Evolutionary conservation across 208 protist species (phyloP), one percentile per base, ranked within the genome.

Genomic region (Trypanosoma conorhini): DNA sequence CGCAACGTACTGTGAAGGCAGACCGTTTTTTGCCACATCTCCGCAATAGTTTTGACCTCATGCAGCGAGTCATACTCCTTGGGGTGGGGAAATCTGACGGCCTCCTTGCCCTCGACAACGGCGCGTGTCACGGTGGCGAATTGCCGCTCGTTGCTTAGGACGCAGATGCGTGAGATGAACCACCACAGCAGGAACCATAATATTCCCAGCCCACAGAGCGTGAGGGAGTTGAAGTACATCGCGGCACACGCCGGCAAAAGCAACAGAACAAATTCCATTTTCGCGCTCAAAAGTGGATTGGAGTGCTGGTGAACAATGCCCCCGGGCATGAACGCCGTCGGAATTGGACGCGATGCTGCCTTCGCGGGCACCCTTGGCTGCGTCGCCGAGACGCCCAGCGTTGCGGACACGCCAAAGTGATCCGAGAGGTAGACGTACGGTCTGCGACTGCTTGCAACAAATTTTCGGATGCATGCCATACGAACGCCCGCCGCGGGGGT

Each of bases 361-460:
- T 15, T 52, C 5, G 3, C 5, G 48, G 31, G 10, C 31, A 48
- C 33, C 12, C 22, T 46, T 38, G 21, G 21, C n/a, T 58, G 61
- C 10, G 59, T 60, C 12, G 48, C 42, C 33, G 59, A 13, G 65
- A 71, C 31, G 42, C 58, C 28, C 12, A 94, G 58, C 21, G 61
- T 76, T 15, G 81, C 65, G 5, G 81, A 70, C 22, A 95, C 79
- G 44, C 92, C 92, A 79, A 94, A 97, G 76, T 97, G 92, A 72
- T 97, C 89, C 8, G 88, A 94, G 10, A 97, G 80, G 67, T 97
- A 95, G 12, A 81, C 81, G 79, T 95, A 97, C 17, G 92, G 92
- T 17, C 86, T 82, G 28, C 80, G 64, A 65, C 77, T 85, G 62
- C 83, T 82, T 42, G 85, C 84, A 31, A 94, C 83, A 77, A 94